These are phyloP conservation scores for Tolypocladium inflatum DNA, from an alignment of 2,329 filamentous ascomycete species.

Conservation along the genomic window DNA sequence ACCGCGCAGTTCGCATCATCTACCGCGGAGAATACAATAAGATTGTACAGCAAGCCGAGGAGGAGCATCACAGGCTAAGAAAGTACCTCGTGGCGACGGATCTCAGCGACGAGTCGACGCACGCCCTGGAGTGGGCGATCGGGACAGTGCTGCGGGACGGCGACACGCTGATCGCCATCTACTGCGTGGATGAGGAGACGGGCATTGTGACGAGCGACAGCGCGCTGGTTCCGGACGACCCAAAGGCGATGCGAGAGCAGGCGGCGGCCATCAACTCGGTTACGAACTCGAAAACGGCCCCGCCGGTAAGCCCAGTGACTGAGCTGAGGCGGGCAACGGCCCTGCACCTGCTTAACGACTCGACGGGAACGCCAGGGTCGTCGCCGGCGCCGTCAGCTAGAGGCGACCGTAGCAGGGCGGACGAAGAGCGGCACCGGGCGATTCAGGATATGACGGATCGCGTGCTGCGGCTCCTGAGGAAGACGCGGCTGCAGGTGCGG, in stretches of 20 bases:
- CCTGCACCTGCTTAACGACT: constrained; percentile 17
- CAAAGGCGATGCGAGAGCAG: constrained; percentile 66
- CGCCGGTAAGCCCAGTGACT: constrained; percentile 21
- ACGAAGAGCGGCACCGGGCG: constrained; percentile 72
- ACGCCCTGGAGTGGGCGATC: constrained; percentile 95
- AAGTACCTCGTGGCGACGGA: constrained; percentile 97
- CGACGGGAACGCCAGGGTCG: constrained; percentile 24
- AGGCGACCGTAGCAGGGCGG: constrained; percentile 48
- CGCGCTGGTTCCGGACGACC: constrained; percentile 59
- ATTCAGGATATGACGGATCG: constrained; percentile 77
- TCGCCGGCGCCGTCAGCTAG: constrained; percentile 39
- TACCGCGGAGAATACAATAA: constrained; percentile 77
- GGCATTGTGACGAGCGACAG: constrained; percentile 41
- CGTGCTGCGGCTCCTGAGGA: constrained; percentile 76
- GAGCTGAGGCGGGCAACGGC: constrained; percentile 21
- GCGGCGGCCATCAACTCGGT: constrained; percentile 62
- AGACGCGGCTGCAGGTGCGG: constrained; percentile 85
- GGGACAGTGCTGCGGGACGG: constrained; percentile 90
- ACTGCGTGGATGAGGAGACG: constrained; percentile 84
- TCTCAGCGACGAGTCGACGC: constrained; percentile 85
- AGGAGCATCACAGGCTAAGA: constrained; percentile 67
- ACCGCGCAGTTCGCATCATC: constrained; percentile 81
- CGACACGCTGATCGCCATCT: constrained; percentile 87
- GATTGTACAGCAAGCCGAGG: constrained; percentile 68
- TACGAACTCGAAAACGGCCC: constrained; percentile 27